Evolutionary conservation across 768 basidiomycete genomes (phyloP).

Genomic region (Lactarius evosmus): DNA sequence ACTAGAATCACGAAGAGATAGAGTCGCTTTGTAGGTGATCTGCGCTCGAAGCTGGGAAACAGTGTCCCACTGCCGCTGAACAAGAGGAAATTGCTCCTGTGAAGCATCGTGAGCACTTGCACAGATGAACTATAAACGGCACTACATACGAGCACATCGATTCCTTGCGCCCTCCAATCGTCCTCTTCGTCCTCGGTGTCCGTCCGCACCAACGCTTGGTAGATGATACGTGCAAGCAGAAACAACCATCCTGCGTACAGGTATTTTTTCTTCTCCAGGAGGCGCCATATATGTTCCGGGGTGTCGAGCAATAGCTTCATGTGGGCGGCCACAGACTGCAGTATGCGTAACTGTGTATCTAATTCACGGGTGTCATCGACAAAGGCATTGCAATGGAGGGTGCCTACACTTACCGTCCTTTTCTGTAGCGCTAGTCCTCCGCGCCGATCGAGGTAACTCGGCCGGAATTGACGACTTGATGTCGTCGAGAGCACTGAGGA

Average conservation of each 20-base stretch:
- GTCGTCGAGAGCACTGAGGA: constrained; percentile 61
- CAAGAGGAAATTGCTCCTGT: constrained; percentile 82
- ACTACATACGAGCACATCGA: constrained; percentile 57
- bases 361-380: constrained; percentile 13
- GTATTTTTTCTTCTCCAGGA: constrained; percentile 77
- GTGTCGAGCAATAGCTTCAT: constrained; percentile 89
- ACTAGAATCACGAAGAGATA: constrained; percentile 64
- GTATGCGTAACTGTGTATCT: constrained; percentile 65
- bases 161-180: constrained; percentile 54
- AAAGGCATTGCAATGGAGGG: not conserved
- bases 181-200: constrained; percentile 64
- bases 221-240: constrained; percentile 79
- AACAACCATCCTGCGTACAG: constrained; percentile 87
- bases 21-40: constrained; percentile 83
- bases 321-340: constrained; percentile 81
- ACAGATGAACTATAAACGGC: not conserved
- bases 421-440: constrained; percentile 4
- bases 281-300: constrained; percentile 87
- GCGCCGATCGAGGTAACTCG: constrained; percentile 18
- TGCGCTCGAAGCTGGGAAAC: constrained; percentile 84
- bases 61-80: constrained; percentile 91
- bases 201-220: constrained; percentile 64
- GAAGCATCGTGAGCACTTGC: not conserved
- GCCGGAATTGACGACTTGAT: constrained; percentile 50
- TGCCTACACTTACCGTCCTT: constrained; percentile 26